Percentiles rank a stretch among this genome's conserved stretches.
These are phyloP conservation scores for Daldinia caldariorum DNA, from an alignment of 495 filamentous ascomycete species.

Conservation along the genomic window DNA sequence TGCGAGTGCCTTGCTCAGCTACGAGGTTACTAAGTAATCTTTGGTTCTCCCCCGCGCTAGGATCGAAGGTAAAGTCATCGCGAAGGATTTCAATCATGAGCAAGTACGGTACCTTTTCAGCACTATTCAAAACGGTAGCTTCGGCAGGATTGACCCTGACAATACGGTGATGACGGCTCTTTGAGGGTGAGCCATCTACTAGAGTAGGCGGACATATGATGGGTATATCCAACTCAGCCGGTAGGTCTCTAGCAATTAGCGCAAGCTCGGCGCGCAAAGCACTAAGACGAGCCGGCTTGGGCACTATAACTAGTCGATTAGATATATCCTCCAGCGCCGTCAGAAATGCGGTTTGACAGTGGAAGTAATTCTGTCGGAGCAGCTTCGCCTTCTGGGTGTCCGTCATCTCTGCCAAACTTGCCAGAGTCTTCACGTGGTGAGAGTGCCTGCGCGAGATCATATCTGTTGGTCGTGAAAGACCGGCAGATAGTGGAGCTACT, in stretches of 20 bases:
- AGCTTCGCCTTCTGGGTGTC: constrained; percentile 67
- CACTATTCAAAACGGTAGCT: constrained; percentile 80
- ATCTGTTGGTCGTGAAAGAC: constrained; percentile 62
- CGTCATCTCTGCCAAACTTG: constrained; percentile 65
- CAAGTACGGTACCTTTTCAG: constrained; percentile 79
- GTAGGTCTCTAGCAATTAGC: constrained; percentile 75
- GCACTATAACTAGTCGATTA: constrained; percentile 75
- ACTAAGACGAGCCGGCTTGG: constrained; percentile 77
- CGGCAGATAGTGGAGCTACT: constrained; percentile 61
- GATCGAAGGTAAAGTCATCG: constrained; percentile 80
- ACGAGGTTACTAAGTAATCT: constrained; percentile 67
- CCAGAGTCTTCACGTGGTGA: constrained; percentile 56
- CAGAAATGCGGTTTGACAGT: constrained; percentile 76
- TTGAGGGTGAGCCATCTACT: constrained; percentile 68
- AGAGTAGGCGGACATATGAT: constrained; percentile 75
- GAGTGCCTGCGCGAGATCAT: constrained; percentile 56
- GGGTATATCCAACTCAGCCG: constrained; percentile 80
- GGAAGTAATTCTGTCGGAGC: constrained; percentile 77
- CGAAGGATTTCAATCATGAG: constrained; percentile 79
- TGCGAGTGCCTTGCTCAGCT: constrained; percentile 67
- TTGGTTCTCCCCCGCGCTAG: constrained; percentile 70
- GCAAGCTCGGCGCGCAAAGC: constrained; percentile 79
- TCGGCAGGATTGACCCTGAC: constrained; percentile 81
- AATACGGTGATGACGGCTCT: constrained; percentile 76
- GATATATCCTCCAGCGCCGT: constrained; percentile 79